Evolutionary conservation across 1,284 basidiomycete species (phyloP).

Genomic region (Ceratobasidium sp.): DNA sequence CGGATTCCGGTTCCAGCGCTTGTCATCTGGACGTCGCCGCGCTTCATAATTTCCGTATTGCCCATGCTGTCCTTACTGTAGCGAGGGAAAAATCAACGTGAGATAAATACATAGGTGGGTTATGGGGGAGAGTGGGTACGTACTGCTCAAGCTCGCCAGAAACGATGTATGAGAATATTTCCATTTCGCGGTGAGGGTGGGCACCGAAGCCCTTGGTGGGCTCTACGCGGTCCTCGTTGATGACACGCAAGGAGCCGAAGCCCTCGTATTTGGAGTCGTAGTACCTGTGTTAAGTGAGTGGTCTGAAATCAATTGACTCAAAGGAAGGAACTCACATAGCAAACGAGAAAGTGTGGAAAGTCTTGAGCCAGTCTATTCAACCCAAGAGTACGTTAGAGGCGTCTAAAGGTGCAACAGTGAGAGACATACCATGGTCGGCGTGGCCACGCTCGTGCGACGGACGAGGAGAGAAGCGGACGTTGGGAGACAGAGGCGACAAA

Average conservation of each 20-base stretch:
- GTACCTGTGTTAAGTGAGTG: constrained; percentile 63
- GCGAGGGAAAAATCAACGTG: constrained; percentile 38
- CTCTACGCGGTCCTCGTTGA: constrained; percentile 92
- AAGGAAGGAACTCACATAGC: constrained; percentile 67
- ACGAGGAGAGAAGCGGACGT: constrained; percentile 3
- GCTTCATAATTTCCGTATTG: constrained; percentile 87
- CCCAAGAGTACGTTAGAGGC: too few species aligned
- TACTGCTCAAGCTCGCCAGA: constrained; percentile 77
- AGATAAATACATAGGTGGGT: background rate
- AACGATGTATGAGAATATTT: constrained; percentile 92
- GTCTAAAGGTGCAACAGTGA: background rate
- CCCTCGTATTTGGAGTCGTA: constrained; percentile 69
- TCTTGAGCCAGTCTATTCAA: constrained; percentile 80
- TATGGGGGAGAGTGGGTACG: background rate
- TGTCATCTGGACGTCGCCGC: constrained; percentile 92
- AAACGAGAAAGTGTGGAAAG: constrained; percentile 89
- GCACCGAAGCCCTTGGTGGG: constrained; percentile 55
- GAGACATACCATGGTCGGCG: constrained; percentile 73
- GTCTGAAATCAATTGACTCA: background rate
- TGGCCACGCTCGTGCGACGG: constrained; percentile 68
- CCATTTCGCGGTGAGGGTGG: constrained; percentile 76
- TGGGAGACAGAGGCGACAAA: constrained; percentile 8
- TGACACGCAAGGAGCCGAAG: constrained; percentile 75
- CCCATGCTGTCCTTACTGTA: constrained; percentile 88
- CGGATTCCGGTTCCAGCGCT: constrained; percentile 88